These are phyloP conservation scores for Chaetoceros muelleri DNA, from an alignment of 108 stramenopile species.

Conservation along the genomic window DNA sequence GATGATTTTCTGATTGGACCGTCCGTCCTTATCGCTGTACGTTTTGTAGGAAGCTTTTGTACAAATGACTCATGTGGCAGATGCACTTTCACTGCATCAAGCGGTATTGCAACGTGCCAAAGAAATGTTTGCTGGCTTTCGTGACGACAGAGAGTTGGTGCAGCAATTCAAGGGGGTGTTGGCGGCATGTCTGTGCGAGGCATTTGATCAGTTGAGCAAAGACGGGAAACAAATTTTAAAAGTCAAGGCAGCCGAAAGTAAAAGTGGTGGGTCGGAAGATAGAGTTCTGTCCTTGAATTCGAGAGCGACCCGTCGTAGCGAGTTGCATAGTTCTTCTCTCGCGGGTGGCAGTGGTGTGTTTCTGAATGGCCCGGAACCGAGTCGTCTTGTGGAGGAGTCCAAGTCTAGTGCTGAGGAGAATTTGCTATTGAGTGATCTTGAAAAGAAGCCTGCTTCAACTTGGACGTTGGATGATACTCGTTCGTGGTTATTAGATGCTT, in stretches of 20 bases:
- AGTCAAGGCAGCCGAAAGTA: constrained; percentile 11
- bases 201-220: constrained; percentile 67
- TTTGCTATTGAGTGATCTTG: constrained; percentile 14
- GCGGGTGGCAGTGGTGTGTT: constrained; percentile 72
- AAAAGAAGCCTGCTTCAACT: constrained; percentile 44
- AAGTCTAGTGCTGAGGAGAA: constrained; percentile 16
- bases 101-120: constrained; percentile 76
- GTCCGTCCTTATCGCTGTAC: background rate
- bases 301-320: constrained; percentile 57
- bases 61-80: constrained; percentile 73
- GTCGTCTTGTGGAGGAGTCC: background rate
- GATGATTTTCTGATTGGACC: background rate
- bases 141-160: constrained; percentile 84
- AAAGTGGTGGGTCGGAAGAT: constrained; percentile 10
- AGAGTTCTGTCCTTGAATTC: constrained; percentile 17
- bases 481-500: constrained; percentile 70
- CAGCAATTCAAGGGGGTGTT: constrained; percentile 69
- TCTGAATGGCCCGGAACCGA: constrained; percentile 26
- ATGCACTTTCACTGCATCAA: constrained; percentile 74
- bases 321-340: constrained; percentile 68
- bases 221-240: constrained; percentile 58
- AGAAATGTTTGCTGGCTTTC: constrained; percentile 83
- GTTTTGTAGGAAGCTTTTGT: constrained; percentile 47
- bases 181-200: constrained; percentile 73
- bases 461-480: constrained; percentile 81